Evolutionary conservation across 345 rosid species (phyloP).

Genomic region (Lepidium aucheri): DNA sequence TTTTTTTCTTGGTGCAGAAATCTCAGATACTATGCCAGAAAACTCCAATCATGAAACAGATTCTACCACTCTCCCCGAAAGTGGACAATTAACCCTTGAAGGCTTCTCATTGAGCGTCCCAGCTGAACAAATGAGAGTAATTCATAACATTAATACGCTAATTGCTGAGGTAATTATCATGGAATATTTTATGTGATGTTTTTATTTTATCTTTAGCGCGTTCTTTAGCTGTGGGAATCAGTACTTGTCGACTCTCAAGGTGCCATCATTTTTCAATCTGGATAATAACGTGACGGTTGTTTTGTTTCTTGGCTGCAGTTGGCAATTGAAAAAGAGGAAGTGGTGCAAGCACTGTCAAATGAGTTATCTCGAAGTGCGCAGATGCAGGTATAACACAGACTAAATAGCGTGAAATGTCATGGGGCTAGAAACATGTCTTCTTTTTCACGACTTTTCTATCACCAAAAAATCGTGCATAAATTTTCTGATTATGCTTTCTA

Average conservation of each 20-base stretch:
- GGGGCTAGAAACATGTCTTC: not conserved
- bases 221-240: not conserved
- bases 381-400: slow-evolving; percentile 46
- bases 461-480: not conserved
- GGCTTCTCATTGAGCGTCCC: slow-evolving; percentile 57
- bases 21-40: slow-evolving; percentile 32
- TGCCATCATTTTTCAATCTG: not conserved
- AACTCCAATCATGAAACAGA: slow-evolving; percentile 34
- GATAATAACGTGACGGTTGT: not conserved
- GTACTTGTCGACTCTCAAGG: not conserved
- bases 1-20: slow-evolving; percentile 3
- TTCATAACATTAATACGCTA: slow-evolving; percentile 58
- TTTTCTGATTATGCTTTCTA: not conserved
- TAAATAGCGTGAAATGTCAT: not conserved
- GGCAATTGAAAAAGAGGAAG: slow-evolving; percentile 80
- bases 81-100: slow-evolving; percentile 39
- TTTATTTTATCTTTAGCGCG: not conserved
- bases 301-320: slow-evolving; percentile 42
- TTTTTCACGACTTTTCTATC: not conserved
- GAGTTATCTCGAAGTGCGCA: slow-evolving; percentile 62
- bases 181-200: not conserved
- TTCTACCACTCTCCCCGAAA: slow-evolving; percentile 29
- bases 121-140: slow-evolving; percentile 67
- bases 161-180: slow-evolving; percentile 62
- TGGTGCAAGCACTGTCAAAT: slow-evolving; percentile 64